A percentile compares a stretch with the other conserved stretches of the same genome.
Conservation (phyloP, 306 rosid genomes). For the Erythrophleum fordii region DNA sequence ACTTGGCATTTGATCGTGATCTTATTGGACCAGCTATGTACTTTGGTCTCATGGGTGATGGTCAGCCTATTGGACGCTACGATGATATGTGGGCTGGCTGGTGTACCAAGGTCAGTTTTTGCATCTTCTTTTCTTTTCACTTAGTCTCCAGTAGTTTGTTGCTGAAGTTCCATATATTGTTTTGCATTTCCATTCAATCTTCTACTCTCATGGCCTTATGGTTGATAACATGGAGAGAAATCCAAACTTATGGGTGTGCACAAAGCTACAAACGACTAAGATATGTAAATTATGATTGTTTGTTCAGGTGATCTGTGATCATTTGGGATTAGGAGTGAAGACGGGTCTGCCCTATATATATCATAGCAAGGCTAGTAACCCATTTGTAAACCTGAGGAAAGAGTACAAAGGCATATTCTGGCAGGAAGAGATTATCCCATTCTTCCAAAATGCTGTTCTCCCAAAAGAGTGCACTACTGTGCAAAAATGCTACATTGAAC, state of each 20-base stretch:
- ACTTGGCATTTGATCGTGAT: slow-evolving; percentile 27
- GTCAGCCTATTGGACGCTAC: slow-evolving; percentile 33
- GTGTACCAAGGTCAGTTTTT: slow-evolving; percentile 27
- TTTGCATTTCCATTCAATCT: neutral
- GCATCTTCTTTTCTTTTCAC: neutral
- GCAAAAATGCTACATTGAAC: slow-evolving; percentile 86
- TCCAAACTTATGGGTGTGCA: neutral
- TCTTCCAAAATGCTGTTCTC: slow-evolving; percentile 60
- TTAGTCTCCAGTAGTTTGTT: neutral
- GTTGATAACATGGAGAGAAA: neutral
- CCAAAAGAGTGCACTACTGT: slow-evolving; percentile 84
- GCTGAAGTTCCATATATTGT: neutral
- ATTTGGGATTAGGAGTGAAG: slow-evolving; percentile 29
- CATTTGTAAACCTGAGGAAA: slow-evolving; percentile 75
- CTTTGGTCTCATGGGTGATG: slow-evolving; percentile 36
- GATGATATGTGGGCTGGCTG: slow-evolving; percentile 35
- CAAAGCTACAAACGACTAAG: slow-evolving; percentile 7
- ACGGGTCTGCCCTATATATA: slow-evolving; percentile 30
- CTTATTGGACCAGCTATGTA: slow-evolving; percentile 31
- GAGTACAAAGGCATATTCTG: slow-evolving; percentile 77
- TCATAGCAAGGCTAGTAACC: slow-evolving; percentile 46
- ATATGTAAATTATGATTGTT: slow-evolving; percentile 5
- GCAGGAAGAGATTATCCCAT: slow-evolving; percentile 82
- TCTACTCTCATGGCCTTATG: neutral
- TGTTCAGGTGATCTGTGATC: slow-evolving; percentile 37